Evolutionary conservation across 1,139 yeast genomes (phyloP), one percentile per base, ranked within the genome.

Genomic region (Scheffersomyces parashehatae): DNA sequence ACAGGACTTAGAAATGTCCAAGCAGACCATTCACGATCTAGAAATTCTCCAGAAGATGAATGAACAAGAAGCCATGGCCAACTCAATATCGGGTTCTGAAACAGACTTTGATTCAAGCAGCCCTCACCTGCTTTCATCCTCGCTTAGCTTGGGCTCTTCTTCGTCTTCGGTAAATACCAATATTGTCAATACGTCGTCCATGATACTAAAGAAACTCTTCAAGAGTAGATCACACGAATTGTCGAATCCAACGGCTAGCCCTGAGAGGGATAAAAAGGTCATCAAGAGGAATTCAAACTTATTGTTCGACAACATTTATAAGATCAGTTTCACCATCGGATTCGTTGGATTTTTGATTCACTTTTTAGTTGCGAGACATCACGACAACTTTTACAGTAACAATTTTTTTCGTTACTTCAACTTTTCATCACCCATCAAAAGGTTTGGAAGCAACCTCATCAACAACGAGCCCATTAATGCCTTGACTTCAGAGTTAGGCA

Each of bases 331-430:
- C 38, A 67, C 77, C 1, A 65, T 73, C 35, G 79, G 79, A 0
- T 59, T 73, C 41, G 56, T 73, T 35, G 77, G 79, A 1, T 59
- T 73, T 39, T 39, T 73, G 46, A 39, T 71, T 12, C 79, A 74
- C 50, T 64, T 66, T 38, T 46, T 73, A 14, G 36, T 72, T 9
- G 50, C 59, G n/a, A 60, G 61, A 42, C 56, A 58, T 43, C 53
- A 58, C 39, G 40, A 53, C 8, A 48, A 48, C 36, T 20, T 20
- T 20, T 45, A 56, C 29, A 44, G 36, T 38, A 44, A 41, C 38
- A 47, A 47, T 14, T 11, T 53, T 16, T 32, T 42, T 20, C 47
- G 45, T 36, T 29, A 43, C 8, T 35, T 54, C 26, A 43, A 24
- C 14, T 39, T 40, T 5, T 30, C 46, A 12, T 16, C 35, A 2